Conservation (phyloP, 768 basidiomycete species). For the Rhizopogon vesiculosus region DNA sequence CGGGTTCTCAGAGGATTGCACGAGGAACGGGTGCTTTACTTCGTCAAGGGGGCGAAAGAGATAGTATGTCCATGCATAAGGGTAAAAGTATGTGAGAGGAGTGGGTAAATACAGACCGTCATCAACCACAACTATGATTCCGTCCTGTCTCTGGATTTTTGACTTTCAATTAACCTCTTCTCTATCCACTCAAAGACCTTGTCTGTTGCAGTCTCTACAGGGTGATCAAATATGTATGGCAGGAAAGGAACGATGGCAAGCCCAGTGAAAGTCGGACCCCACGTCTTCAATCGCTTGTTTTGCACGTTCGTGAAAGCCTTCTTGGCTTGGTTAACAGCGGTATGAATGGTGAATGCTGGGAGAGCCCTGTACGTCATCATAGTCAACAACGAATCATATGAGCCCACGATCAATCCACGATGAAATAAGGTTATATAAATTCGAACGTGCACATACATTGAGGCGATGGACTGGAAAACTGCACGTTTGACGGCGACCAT, state of each 20-base stretch:
- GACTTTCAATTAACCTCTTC: conserved; percentile 43
- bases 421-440: conserved; percentile 1
- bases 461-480: conserved; percentile 76
- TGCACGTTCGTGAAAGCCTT: conserved; percentile 57
- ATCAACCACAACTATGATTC: conserved; percentile 23
- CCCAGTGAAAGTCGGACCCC: conserved; percentile 76
- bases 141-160: conserved; percentile 23
- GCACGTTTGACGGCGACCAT: conserved; percentile 73
- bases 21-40: background rate
- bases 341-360: conserved; percentile 83
- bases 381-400: background rate
- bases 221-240: conserved; percentile 76
- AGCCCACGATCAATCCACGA: background rate
- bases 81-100: background rate
- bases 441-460: conserved; percentile 51
- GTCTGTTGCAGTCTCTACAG: conserved; percentile 70
- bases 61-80: background rate
- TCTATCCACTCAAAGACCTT: conserved; percentile 67
- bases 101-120: background rate
- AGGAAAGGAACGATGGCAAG: conserved; percentile 69
- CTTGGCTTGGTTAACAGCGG: conserved; percentile 69
- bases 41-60: no score
- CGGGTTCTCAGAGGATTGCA: no score
- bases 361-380: conserved; percentile 50
- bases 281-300: conserved; percentile 55